Evolutionary conservation across 2,329 filamentous ascomycete genomes (phyloP).

Genomic region (Pseudogymnoascus sp.): DNA sequence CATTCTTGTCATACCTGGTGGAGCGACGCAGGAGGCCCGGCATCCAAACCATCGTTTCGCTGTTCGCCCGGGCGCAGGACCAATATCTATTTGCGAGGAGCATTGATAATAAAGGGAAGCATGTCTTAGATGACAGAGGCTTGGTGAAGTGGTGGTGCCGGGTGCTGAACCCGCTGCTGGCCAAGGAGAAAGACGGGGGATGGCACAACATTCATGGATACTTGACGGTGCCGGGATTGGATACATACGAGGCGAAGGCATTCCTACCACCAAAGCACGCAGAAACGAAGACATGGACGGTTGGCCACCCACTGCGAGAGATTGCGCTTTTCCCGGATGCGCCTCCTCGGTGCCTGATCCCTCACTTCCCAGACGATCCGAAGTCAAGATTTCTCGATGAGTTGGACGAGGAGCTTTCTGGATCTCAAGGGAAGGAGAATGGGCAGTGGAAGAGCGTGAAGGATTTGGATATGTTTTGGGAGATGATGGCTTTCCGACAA

Average conservation of each 20-base stretch:
- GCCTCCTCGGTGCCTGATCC: conserved; percentile 76
- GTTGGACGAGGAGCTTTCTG: conserved; percentile 71
- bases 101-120: conserved; percentile 74
- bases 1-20: conserved; percentile 70
- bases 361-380: conserved; percentile 88
- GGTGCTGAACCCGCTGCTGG: conserved; percentile 68
- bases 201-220: conserved; percentile 61
- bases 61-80: conserved; percentile 85
- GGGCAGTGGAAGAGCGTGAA: conserved; percentile 78
- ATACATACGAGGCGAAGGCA: conserved; percentile 68
- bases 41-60: conserved; percentile 67
- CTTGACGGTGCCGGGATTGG: conserved; percentile 78
- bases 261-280: conserved; percentile 57
- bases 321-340: conserved; percentile 57
- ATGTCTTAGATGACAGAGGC: conserved; percentile 83
- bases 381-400: conserved; percentile 86
- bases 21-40: conserved; percentile 54
- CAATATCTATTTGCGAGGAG: conserved; percentile 96
- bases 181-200: conserved; percentile 9
- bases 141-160: conserved; percentile 95
- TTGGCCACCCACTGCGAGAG: conserved; percentile 61
- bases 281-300: conserved; percentile 48
- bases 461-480: conserved; percentile 90
- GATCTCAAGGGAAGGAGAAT: conserved; percentile 43
- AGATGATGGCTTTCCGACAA: conserved; percentile 93